Evolutionary conservation across 768 basidiomycete species (phyloP).

Genomic region (Hericium rajendrae): DNA sequence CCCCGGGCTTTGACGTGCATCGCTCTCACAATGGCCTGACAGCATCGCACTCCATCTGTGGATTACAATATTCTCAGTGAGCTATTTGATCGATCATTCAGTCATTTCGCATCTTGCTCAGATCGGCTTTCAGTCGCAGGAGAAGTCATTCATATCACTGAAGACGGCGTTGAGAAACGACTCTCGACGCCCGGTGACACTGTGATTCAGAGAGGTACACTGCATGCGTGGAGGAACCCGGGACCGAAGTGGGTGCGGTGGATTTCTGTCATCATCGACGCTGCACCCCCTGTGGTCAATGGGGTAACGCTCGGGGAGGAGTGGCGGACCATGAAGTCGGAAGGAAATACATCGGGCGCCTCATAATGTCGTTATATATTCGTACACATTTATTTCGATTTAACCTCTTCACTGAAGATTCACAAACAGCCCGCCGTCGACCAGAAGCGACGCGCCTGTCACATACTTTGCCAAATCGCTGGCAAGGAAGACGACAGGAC

Average conservation of each 20-base stretch:
- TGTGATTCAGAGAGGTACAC: slow-evolving; percentile 46
- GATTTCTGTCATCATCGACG: slow-evolving; percentile 43
- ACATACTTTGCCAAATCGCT: slow-evolving; percentile 65
- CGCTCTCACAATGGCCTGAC: background rate
- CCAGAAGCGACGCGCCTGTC: slow-evolving; percentile 54
- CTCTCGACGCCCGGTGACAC: slow-evolving; percentile 47
- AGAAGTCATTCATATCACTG: slow-evolving; percentile 43
- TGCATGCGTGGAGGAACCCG: slow-evolving; percentile 57
- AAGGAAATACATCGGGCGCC: too few relatives aligned
- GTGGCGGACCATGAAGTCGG: too few relatives aligned
- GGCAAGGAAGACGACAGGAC: slow-evolving; percentile 65
- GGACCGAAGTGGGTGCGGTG: slow-evolving; percentile 40
- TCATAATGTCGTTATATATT: background rate
- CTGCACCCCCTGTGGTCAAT: slow-evolving; percentile 40
- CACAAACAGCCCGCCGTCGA: slow-evolving; percentile 69
- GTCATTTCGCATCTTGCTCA: background rate
- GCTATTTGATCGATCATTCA: slow-evolving; percentile 3
- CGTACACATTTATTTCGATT: background rate
- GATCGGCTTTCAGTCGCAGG: slow-evolving; percentile 36
- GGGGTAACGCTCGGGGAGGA: slow-evolving; percentile 20
- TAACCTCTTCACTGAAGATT: slow-evolving; percentile 45
- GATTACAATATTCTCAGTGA: slow-evolving; percentile 53
- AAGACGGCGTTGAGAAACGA: slow-evolving; percentile 44
- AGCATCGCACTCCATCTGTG: slow-evolving; percentile 42
- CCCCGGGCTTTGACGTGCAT: slow-evolving; percentile 21